Percentiles rank a stretch among this genome's conserved stretches.
Conservation (phyloP, 768 basidiomycete genomes). For the Phylloporus sp. region DNA sequence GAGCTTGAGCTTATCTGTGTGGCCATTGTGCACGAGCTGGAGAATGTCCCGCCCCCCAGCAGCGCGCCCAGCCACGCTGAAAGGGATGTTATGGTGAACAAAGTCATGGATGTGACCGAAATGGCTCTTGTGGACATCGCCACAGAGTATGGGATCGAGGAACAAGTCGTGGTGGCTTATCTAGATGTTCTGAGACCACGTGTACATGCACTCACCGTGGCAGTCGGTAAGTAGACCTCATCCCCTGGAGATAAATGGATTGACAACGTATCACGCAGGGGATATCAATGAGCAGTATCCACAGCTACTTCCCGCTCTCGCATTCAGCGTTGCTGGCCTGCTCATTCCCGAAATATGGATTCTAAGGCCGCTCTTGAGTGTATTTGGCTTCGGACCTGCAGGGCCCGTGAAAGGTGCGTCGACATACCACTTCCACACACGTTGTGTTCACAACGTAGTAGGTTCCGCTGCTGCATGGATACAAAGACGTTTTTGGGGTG, state of each 20-base stretch:
- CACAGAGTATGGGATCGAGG: conserved; percentile 3
- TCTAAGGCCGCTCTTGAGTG: conserved; percentile 6
- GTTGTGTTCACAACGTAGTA: background rate
- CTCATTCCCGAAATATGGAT: conserved; percentile 16
- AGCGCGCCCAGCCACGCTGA: conserved; percentile 3
- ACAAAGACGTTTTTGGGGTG: conserved; percentile 8
- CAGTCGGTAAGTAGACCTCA: conserved; percentile 4
- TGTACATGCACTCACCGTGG: conserved; percentile 3
- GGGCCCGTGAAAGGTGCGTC: conserved; percentile 14
- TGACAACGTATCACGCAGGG: background rate
- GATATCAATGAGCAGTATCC: conserved; percentile 14
- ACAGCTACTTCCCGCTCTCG: conserved; percentile 1
- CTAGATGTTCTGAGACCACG: conserved; percentile 4
- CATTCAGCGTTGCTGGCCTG: background rate
- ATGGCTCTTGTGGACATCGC: conserved; percentile 3
- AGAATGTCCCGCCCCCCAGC: background rate
- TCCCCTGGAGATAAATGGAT: background rate
- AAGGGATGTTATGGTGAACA: conserved; percentile 4
- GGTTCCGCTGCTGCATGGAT: conserved; percentile 13
- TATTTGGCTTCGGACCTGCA: conserved; percentile 15
- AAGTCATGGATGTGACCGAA: conserved; percentile 2
- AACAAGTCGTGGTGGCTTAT: conserved; percentile 2
- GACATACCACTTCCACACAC: fast-evolving
- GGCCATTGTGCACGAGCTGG: background rate
- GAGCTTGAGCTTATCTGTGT: conserved; percentile 15